Evolutionary conservation across 2,329 filamentous ascomycete genomes (phyloP).

Genomic region (Trichoderma atrobrunneum): DNA sequence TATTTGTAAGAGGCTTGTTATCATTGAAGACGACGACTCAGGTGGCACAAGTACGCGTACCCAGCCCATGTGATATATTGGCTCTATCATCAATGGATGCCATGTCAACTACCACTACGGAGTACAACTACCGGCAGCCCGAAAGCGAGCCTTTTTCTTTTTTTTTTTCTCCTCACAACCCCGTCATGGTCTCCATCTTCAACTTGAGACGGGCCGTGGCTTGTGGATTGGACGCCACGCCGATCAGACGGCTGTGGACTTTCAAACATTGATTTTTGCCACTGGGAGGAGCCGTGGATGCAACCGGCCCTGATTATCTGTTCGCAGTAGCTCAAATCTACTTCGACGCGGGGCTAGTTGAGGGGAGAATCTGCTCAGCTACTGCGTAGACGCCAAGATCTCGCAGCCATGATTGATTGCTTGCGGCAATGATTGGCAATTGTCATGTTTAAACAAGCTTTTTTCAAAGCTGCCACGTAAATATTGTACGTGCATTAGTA

Average conservation of each 20-base stretch:
- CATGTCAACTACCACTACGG: neutral
- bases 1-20: neutral
- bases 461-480: neutral
- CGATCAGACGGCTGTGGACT: neutral
- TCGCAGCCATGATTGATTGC: neutral
- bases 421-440: neutral
- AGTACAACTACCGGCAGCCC: neutral
- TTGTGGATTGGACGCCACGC: slow-evolving; percentile 3
- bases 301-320: slow-evolving; percentile 5
- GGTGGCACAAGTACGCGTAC: neutral
- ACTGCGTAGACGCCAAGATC: neutral
- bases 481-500: neutral
- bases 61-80: neutral
- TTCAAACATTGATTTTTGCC: neutral
- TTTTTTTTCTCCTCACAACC: neutral
- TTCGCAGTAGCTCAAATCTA: neutral
- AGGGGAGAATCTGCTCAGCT: neutral
- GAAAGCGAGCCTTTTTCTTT: neutral
- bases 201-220: slow-evolving; percentile 5
- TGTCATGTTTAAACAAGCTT: neutral
- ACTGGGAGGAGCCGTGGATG: neutral
- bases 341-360: neutral
- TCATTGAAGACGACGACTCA: neutral
- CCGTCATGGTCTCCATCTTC: neutral
- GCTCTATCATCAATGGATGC: neutral